A percentile compares a stretch with the other conserved stretches of the same genome.
These are phyloP conservation scores for Candida bentonensis DNA, from an alignment of 805 yeast genomes.

Conservation along the genomic window DNA sequence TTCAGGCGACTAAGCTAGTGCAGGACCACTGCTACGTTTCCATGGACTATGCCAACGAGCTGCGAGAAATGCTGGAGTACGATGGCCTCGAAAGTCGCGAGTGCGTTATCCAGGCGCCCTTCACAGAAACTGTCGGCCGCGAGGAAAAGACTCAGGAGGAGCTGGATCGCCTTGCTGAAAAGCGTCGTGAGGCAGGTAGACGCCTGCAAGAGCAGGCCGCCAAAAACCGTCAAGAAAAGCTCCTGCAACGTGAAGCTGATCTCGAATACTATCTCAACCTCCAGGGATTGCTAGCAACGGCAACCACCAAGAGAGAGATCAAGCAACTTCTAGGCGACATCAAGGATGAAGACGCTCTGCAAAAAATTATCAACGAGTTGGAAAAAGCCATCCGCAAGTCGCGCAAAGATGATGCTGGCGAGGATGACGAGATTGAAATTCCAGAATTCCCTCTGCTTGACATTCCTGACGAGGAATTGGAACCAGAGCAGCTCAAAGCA, in stretches of 20 bases:
- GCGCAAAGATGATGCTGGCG: slow-evolving; percentile 37
- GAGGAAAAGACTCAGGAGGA: slow-evolving; percentile 78
- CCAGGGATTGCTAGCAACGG: slow-evolving; percentile 32
- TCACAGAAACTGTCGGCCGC: slow-evolving; percentile 40
- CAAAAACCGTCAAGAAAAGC: slow-evolving; percentile 64
- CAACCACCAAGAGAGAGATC: slow-evolving; percentile 35
- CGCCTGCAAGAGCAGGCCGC: slow-evolving; percentile 89
- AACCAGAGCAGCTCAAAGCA: slow-evolving; percentile 69
- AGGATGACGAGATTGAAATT: slow-evolving; percentile 30
- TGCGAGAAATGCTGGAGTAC: slow-evolving; percentile 41
- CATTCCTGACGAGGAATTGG: slow-evolving; percentile 69
- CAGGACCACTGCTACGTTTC: slow-evolving; percentile 73
- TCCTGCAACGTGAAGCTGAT: slow-evolving; percentile 70
- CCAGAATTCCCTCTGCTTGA: slow-evolving; percentile 66
- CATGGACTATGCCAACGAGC: slow-evolving; percentile 48
- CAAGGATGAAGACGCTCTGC: slow-evolving; percentile 57
- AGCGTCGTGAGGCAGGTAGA: slow-evolving; percentile 72
- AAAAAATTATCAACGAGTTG: slow-evolving; percentile 46
- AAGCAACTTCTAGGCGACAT: slow-evolving; percentile 50
- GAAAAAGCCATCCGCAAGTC: slow-evolving; percentile 40
- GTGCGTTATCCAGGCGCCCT: slow-evolving; percentile 70
- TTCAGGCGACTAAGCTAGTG: slow-evolving; percentile 54
- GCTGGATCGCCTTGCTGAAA: slow-evolving; percentile 57
- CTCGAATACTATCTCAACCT: slow-evolving; percentile 53
- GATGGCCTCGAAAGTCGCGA: slow-evolving; percentile 57